These are phyloP conservation scores for Candida peoriensis DNA, from an alignment of 805 yeast species.

Conservation along the genomic window DNA sequence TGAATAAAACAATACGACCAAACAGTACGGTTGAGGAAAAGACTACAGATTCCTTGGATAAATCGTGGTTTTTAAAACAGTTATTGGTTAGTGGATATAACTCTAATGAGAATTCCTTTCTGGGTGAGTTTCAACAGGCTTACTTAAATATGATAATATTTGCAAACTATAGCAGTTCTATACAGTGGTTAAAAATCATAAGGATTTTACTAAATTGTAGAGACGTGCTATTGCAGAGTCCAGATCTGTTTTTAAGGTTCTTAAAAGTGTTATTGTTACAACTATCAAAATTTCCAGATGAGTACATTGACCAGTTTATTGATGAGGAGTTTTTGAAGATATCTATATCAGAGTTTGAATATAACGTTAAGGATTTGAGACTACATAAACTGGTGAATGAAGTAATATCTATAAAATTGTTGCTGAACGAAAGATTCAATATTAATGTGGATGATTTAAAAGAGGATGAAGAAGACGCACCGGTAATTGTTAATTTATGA, in stretches of 20 bases:
- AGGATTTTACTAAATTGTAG: constrained; percentile 36
- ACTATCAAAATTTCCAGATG: constrained; percentile 36
- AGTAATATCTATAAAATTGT: constrained; percentile 10
- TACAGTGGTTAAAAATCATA: constrained; percentile 57
- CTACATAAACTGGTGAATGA: constrained; percentile 14
- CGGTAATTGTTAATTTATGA: constrained; percentile 17
- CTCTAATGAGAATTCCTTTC: constrained; percentile 24
- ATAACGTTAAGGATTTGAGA: constrained; percentile 20
- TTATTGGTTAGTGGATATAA: constrained; percentile 26
- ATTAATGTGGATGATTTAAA: constrained; percentile 12
- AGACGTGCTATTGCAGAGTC: constrained; percentile 22
- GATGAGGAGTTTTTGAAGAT: constrained; percentile 16
- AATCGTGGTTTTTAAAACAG: constrained; percentile 51
- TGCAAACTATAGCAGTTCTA: constrained; percentile 58
- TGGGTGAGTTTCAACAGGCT: constrained; percentile 52
- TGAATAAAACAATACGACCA: constrained; percentile 33
- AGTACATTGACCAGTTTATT: constrained; percentile 34
- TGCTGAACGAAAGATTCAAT: constrained; percentile 13
- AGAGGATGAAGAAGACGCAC: constrained; percentile 23
- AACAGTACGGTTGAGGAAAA: constrained; percentile 33
- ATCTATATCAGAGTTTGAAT: constrained; percentile 20
- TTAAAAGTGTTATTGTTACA: constrained; percentile 31
- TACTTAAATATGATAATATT: constrained; percentile 45
- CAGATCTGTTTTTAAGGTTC: constrained; percentile 27
- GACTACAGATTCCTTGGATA: constrained; percentile 53